Evolutionary conservation across 2,329 filamentous ascomycete species (phyloP).

Genomic region (Verticillium zaregamsianum): DNA sequence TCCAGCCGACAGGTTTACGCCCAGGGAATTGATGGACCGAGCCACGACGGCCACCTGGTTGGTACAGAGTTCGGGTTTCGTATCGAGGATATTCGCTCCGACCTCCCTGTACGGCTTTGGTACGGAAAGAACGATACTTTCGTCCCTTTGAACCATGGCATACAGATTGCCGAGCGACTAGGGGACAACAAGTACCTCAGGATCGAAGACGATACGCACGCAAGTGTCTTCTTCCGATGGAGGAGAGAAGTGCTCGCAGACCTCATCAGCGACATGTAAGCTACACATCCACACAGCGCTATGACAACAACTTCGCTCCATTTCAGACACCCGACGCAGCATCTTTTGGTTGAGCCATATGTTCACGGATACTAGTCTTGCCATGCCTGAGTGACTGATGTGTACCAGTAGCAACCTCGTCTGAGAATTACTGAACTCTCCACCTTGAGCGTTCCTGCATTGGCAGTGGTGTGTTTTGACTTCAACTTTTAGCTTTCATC

Average conservation of each 20-base stretch:
- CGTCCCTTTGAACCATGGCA: constrained; percentile 8
- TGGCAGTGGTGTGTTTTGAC: too few species aligned
- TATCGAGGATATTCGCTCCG: constrained; percentile 6
- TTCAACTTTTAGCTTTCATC: too few species aligned
- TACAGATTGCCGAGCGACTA: constrained; percentile 8
- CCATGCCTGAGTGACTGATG: too few species aligned
- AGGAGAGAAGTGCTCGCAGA: not conserved
- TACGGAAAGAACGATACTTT: constrained; percentile 8
- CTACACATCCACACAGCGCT: too few species aligned
- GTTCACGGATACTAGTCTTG: too few species aligned
- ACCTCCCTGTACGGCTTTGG: constrained; percentile 8
- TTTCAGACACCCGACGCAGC: too few species aligned
- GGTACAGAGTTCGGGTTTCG: constrained; percentile 9
- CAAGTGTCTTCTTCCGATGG: constrained; percentile 9
- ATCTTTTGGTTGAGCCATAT: too few species aligned
- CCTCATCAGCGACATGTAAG: not conserved
- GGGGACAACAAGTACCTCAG: constrained; percentile 2
- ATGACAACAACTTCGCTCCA: too few species aligned
- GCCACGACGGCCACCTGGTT: constrained; percentile 4
- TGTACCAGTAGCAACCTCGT: too few species aligned
- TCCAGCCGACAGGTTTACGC: constrained; percentile 6
- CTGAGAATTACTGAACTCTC: too few species aligned
- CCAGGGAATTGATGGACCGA: constrained; percentile 9
- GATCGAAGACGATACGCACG: constrained; percentile 11
- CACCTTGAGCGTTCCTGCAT: too few species aligned